phyloP scores from a whole-genome alignment of 805 yeast species.

The Suhomyces sp. region DNA sequence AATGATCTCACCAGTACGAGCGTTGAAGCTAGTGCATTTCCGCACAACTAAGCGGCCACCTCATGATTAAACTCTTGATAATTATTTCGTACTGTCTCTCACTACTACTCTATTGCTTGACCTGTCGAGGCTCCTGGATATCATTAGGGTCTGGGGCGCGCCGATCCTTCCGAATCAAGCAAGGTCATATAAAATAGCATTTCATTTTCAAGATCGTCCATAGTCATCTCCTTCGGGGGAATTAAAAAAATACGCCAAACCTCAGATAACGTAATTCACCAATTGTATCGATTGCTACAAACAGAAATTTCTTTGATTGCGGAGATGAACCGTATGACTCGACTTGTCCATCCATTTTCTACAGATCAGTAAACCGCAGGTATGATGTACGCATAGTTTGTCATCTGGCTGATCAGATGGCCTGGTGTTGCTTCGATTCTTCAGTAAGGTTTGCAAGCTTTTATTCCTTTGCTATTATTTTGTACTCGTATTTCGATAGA shows the following conservation, averaged over 20 bases:
- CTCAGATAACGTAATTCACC: background rate
- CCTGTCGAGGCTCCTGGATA: background rate
- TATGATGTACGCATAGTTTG: background rate
- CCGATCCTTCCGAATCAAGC: background rate
- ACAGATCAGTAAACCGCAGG: background rate
- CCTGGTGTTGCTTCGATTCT: background rate
- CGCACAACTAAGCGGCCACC: background rate
- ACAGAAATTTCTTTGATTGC: background rate
- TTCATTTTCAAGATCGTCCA: too few species aligned
- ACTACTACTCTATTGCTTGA: background rate
- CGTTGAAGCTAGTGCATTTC: background rate
- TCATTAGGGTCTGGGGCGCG: background rate
- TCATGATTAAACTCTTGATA: background rate
- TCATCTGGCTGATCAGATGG: background rate
- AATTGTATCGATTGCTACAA: background rate
- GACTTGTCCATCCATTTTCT: background rate
- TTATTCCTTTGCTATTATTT: background rate
- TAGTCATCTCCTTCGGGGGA: too few species aligned
- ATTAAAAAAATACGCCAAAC: background rate
- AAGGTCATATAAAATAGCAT: background rate
- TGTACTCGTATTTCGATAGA: background rate
- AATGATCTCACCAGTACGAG: background rate
- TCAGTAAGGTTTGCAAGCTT: background rate
- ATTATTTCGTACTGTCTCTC: background rate
- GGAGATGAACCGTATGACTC: background rate